Percentiles rank a stretch among this genome's conserved stretches.
Evolutionary conservation across 352 stramenopile species (phyloP).

Genomic region (Aphanomyces cochlioides): DNA sequence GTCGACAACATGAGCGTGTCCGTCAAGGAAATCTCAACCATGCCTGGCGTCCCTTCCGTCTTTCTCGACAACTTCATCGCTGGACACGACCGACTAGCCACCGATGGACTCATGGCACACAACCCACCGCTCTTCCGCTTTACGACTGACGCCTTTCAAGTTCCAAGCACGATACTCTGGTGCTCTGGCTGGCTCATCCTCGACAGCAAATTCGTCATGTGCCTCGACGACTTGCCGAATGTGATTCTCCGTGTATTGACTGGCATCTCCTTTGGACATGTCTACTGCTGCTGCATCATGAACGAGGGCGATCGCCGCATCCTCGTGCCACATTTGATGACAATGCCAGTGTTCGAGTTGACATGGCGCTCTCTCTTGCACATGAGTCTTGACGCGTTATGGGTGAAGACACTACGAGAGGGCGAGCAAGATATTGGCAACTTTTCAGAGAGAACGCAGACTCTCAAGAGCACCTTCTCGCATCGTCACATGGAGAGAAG

Average conservation of each 20-base stretch:
- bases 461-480: no score
- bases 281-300: slow-evolving; percentile 10
- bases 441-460: no score
- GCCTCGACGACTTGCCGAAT: slow-evolving; percentile 15
- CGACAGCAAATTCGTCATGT: slow-evolving; percentile 5
- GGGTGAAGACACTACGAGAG: background rate
- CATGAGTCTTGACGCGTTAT: slow-evolving; percentile 5
- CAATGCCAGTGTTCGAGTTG: background rate
- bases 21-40: background rate
- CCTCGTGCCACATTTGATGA: background rate
- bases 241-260: slow-evolving; percentile 8
- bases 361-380: background rate
- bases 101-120: background rate
- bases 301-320: background rate
- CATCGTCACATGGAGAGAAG: no score
- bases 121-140: background rate
- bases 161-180: slow-evolving; percentile 5
- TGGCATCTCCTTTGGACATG: background rate
- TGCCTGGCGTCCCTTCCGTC: background rate
- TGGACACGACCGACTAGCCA: background rate
- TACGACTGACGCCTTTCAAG: slow-evolving; percentile 9
- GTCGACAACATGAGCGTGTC: background rate
- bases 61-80: slow-evolving; percentile 26
- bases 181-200: slow-evolving; percentile 16
- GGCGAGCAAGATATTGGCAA: background rate